Evolutionary conservation across 495 filamentous ascomycete genomes (phyloP).

Genomic region (Talaromyces trachyspermus): DNA sequence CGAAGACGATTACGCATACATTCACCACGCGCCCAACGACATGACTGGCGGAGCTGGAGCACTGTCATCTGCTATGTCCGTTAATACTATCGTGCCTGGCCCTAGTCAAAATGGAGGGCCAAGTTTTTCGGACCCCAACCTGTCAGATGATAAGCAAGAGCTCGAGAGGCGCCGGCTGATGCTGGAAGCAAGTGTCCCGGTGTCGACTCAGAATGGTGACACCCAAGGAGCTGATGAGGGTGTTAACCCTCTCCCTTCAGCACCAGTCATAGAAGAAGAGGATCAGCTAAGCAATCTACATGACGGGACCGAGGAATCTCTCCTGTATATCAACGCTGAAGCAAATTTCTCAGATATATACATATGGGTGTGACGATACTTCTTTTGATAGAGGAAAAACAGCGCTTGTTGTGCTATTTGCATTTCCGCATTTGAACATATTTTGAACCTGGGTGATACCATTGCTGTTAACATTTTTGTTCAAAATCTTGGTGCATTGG

Average conservation of each 20-base stretch:
- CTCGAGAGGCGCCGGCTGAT: constrained; percentile 68
- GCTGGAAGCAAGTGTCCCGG: constrained; percentile 63
- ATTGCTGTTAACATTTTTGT: too few relatives aligned
- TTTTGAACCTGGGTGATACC: too few relatives aligned
- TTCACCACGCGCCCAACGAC: constrained; percentile 26
- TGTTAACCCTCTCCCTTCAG: constrained; percentile 43
- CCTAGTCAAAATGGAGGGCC: neutral
- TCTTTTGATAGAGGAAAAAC: too few relatives aligned
- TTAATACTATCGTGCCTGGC: constrained; percentile 29
- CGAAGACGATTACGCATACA: constrained; percentile 32
- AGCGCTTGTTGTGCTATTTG: too few relatives aligned
- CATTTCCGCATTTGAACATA: too few relatives aligned
- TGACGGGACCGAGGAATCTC: constrained; percentile 34
- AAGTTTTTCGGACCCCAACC: constrained; percentile 4
- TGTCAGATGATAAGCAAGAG: constrained; percentile 76
- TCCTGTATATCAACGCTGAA: constrained; percentile 41
- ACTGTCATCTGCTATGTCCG: constrained; percentile 30
- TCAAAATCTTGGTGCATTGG: too few relatives aligned
- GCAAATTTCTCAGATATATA: too few relatives aligned
- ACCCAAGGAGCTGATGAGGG: constrained; percentile 36
- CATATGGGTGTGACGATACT: too few relatives aligned
- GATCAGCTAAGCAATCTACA: constrained; percentile 45
- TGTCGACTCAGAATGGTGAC: constrained; percentile 29
- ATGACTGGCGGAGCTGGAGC: constrained; percentile 15
- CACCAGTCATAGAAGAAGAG: constrained; percentile 59